A percentile compares a stretch with the other conserved stretches of the same genome.
Evolutionary conservation across 2,329 filamentous ascomycete species (phyloP).

Genomic region (Colletotrichum truncatum): DNA sequence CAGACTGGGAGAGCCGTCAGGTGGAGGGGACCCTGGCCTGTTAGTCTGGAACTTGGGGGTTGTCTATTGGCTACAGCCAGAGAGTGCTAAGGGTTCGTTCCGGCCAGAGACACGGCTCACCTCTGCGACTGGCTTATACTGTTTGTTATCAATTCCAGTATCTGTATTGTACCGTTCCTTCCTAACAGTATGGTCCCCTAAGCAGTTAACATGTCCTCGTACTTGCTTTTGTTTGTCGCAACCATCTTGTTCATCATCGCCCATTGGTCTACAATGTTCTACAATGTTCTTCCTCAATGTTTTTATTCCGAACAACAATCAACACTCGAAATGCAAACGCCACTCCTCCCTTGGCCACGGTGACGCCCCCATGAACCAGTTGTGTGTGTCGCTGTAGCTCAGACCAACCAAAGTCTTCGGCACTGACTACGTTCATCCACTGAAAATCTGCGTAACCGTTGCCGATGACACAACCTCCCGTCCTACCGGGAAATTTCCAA

Average conservation of each 20-base stretch:
- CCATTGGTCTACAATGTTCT: background rate
- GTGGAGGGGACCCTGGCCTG: slow-evolving; percentile 5
- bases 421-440: background rate
- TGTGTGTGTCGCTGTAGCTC: background rate
- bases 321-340: background rate
- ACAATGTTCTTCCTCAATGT: background rate
- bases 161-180: background rate
- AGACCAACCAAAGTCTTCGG: background rate
- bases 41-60: slow-evolving; percentile 6
- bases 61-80: background rate
- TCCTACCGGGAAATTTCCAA: slow-evolving; percentile 27
- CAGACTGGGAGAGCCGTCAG: background rate
- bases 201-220: background rate
- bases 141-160: background rate
- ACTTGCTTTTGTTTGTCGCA: background rate
- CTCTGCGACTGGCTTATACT: background rate
- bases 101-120: slow-evolving; percentile 8
- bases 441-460: background rate
- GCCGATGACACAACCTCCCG: slow-evolving; percentile 11
- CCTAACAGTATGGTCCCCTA: background rate
- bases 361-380: background rate
- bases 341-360: background rate
- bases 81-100: slow-evolving; percentile 2
- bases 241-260: background rate
- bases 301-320: background rate